These are phyloP conservation scores for Passiflora organensis DNA, from an alignment of 345 rosid genomes.

Conservation along the genomic window DNA sequence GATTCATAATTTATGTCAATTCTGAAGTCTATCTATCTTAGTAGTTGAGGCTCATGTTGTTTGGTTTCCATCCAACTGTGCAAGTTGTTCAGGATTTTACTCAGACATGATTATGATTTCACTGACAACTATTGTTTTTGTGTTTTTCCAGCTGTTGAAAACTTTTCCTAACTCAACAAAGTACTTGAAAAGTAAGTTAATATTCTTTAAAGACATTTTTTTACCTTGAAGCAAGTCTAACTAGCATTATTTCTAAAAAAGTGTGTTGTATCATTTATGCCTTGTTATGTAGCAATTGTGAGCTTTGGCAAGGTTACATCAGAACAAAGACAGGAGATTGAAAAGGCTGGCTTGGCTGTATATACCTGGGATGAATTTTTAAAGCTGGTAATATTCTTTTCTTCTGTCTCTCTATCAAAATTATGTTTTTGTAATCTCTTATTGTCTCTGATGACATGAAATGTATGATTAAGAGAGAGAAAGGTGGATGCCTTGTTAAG, in stretches of 20 bases:
- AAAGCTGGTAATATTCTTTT: conserved; percentile 45
- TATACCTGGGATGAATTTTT: conserved; percentile 87
- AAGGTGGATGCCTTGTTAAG: conserved; percentile 34
- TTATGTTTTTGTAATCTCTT: too few species aligned
- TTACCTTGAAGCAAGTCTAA: not conserved
- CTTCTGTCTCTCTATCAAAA: not conserved
- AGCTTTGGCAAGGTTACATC: conserved; percentile 80
- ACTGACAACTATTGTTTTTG: not conserved
- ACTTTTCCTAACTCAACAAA: conserved; percentile 63
- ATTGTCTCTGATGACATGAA: conserved; percentile 35
- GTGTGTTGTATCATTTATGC: conserved; percentile 3
- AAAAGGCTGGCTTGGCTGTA: conserved; percentile 47
- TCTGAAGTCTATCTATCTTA: not conserved
- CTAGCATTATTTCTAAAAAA: not conserved
- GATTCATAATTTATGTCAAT: too few species aligned
- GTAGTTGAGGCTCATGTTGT: not conserved
- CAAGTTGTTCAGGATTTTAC: not conserved
- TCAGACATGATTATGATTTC: not conserved
- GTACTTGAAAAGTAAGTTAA: conserved; percentile 66
- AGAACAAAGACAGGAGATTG: conserved; percentile 58
- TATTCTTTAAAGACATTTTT: not conserved
- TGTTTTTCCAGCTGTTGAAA: conserved; percentile 58
- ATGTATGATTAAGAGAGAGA: conserved; percentile 52
- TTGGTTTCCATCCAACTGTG: not conserved
- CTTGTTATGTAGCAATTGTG: conserved; percentile 63